A percentile compares a stretch with the other conserved stretches of the same genome.
Evolutionary conservation across 2,329 filamentous ascomycete genomes (phyloP).

Genomic region (Ramularia endophylla): DNA sequence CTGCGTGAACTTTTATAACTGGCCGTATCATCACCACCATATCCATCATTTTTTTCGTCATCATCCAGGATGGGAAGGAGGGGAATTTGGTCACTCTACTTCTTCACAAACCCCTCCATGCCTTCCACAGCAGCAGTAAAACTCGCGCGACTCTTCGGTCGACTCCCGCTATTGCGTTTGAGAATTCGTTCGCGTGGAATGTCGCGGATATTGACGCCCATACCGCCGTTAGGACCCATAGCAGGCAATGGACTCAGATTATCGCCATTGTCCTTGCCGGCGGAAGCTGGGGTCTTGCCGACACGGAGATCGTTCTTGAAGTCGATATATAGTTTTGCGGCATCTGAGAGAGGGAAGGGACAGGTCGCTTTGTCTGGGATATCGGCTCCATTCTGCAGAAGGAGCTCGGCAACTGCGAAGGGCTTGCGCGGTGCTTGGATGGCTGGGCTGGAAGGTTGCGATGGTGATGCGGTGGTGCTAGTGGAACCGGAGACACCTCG

Average conservation of each 20-base stretch:
- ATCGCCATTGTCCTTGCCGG: slow-evolving; percentile 42
- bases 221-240: slow-evolving; percentile 8
- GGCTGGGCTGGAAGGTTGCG: slow-evolving; percentile 21
- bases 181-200: slow-evolving; percentile 18
- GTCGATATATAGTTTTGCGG: slow-evolving; percentile 78
- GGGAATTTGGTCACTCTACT: slow-evolving; percentile 22
- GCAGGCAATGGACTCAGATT: slow-evolving; percentile 57
- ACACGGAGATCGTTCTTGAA: slow-evolving; percentile 55
- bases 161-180: slow-evolving; percentile 21
- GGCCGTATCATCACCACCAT: neutral
- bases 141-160: slow-evolving; percentile 11
- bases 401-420: slow-evolving; percentile 84
- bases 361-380: slow-evolving; percentile 64
- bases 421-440: slow-evolving; percentile 38
- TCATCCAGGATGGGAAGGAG: slow-evolving; percentile 6
- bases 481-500: slow-evolving; percentile 22
- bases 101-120: slow-evolving; percentile 28
- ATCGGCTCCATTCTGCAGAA: slow-evolving; percentile 90
- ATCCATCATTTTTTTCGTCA: slow-evolving; percentile 5
- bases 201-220: no score
- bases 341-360: slow-evolving; percentile 74
- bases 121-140: slow-evolving; percentile 14
- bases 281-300: slow-evolving; percentile 26
- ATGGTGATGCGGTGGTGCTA: slow-evolving; percentile 27
- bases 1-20: neutral